These are phyloP conservation scores for Salicornia ramosissima DNA, from an alignment of 148 eudicot species.

Conservation along the genomic window DNA sequence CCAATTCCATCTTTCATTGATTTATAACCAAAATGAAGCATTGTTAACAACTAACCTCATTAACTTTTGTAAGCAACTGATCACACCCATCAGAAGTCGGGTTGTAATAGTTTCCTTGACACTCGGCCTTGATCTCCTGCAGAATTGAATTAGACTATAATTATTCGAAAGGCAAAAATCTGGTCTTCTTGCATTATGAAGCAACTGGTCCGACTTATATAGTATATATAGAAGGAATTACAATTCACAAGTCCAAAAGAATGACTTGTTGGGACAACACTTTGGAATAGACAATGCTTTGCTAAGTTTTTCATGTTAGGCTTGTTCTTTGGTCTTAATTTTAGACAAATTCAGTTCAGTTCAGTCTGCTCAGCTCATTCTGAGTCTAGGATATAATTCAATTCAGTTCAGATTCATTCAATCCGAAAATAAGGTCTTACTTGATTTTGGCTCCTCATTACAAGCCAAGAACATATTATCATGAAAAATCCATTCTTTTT, in stretches of 20 bases:
- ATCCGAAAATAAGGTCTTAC: too few species aligned
- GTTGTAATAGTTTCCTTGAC: constrained; percentile 62
- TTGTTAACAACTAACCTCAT: constrained; percentile 38
- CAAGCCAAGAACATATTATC: not conserved
- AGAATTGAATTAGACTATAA: constrained; percentile 1
- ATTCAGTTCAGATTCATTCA: too few species aligned
- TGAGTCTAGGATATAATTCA: too few species aligned
- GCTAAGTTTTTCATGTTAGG: too few species aligned
- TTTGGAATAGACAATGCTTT: not conserved
- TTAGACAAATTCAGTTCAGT: too few species aligned
- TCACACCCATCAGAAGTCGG: constrained; percentile 42
- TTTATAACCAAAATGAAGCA: not conserved
- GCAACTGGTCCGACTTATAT: not conserved
- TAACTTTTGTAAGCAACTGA: constrained; percentile 46
- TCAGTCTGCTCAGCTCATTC: too few species aligned
- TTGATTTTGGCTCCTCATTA: not conserved
- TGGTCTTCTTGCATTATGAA: not conserved
- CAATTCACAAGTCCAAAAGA: not conserved
- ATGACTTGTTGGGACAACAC: not conserved
- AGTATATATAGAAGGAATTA: not conserved
- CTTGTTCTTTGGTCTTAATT: too few species aligned
- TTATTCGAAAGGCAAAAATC: not conserved
- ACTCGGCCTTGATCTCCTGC: constrained; percentile 49
- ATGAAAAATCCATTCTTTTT: too few species aligned
- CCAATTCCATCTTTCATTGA: not conserved